A percentile compares a stretch with the other conserved stretches of the same genome.
Evolutionary conservation across 176 grass and related monocot species (phyloP).

Genomic region (Avena eriantha): DNA sequence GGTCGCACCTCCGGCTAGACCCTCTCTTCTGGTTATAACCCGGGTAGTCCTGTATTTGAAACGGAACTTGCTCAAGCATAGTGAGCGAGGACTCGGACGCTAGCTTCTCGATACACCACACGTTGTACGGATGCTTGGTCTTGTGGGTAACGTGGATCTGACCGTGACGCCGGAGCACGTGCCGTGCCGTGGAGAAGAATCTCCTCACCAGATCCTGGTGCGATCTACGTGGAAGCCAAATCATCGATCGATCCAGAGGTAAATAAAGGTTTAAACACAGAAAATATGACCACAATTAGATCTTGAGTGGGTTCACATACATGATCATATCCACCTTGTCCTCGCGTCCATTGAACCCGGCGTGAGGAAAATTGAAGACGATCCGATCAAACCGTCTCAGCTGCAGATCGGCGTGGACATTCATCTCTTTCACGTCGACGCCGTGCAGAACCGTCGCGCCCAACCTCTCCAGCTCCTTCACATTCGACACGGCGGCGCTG

Average conservation of each 20-base stretch:
- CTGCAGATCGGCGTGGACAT: constrained; percentile 37
- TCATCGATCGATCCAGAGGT: not conserved
- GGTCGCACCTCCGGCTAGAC: constrained; percentile 44
- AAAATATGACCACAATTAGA: not conserved
- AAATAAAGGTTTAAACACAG: not conserved
- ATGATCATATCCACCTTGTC: constrained; percentile 9
- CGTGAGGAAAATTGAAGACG: constrained; percentile 66
- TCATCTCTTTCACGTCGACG: too few relatives aligned
- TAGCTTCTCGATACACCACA: constrained; percentile 52
- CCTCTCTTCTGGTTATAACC: constrained; percentile 74
- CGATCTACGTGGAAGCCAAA: too few relatives aligned
- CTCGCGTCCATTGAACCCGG: constrained; percentile 58
- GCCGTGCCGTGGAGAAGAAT: constrained; percentile 50
- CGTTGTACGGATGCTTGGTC: constrained; percentile 17
- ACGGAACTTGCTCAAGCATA: constrained; percentile 32
- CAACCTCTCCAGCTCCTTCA: not conserved
- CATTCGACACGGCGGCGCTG: not conserved
- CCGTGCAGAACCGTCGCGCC: too few relatives aligned
- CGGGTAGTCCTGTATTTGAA: constrained; percentile 53
- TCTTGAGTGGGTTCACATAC: constrained; percentile 22
- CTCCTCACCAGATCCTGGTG: constrained; percentile 42
- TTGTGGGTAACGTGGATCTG: constrained; percentile 73
- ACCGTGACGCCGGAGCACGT: constrained; percentile 43
- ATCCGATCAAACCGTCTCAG: constrained; percentile 50
- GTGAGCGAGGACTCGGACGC: constrained; percentile 41